phyloP scores from a whole-genome alignment of 305 asterid species.

The Fraxinus dipetala region DNA sequence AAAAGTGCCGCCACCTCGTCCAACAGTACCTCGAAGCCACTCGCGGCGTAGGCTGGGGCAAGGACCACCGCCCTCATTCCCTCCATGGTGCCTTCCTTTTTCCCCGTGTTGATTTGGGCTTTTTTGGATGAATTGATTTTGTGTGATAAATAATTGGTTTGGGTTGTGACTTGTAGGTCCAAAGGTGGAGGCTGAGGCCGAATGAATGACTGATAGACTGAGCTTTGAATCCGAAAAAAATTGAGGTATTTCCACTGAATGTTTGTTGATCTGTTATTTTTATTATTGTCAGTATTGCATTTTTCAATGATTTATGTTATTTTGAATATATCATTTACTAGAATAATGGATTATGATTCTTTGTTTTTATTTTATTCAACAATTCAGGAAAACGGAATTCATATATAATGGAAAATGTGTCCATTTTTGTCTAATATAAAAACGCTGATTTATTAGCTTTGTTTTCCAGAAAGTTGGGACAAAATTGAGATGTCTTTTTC shows the following conservation, averaged over 20 bases:
- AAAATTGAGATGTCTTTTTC: not conserved
- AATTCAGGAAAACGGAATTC: not conserved
- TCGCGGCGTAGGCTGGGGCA: constrained; percentile 98
- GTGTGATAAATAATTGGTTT: not conserved
- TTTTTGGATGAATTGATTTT: constrained; percentile 2
- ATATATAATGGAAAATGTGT: not conserved
- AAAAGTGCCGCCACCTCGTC: constrained; percentile 94
- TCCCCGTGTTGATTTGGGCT: not conserved
- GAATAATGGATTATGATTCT: not conserved
- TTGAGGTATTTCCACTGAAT: constrained; percentile 24
- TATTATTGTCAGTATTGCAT: not conserved
- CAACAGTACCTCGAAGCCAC: constrained; percentile 90
- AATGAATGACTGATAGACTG: constrained; percentile 26
- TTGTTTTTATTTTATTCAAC: not conserved
- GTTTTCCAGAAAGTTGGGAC: not conserved
- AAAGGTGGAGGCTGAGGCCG: constrained; percentile 44
- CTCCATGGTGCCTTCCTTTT: constrained; percentile 57
- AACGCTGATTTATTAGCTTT: not conserved
- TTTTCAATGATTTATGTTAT: not conserved
- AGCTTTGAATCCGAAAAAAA: constrained; percentile 25
- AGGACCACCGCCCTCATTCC: constrained; percentile 80
- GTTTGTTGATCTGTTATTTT: not conserved
- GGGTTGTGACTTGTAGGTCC: constrained; percentile 37
- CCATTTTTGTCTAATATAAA: not conserved
- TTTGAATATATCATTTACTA: not conserved